phyloP scores from a whole-genome alignment of 2,329 filamentous ascomycete species.

The Alternaria postmessia region DNA sequence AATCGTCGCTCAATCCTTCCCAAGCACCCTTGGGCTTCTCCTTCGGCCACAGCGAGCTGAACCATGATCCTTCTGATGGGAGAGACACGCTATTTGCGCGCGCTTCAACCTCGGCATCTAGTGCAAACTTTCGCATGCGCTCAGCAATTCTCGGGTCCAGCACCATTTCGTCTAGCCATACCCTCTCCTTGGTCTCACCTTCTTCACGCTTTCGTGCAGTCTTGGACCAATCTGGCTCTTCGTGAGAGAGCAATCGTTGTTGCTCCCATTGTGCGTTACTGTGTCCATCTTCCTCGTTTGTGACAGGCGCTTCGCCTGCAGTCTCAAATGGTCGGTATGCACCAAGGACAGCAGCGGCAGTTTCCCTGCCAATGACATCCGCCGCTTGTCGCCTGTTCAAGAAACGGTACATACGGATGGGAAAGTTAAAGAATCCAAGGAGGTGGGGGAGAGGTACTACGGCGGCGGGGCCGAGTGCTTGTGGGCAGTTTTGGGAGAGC shows the following conservation, averaged over 20 bases:
- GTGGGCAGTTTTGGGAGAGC: constrained; percentile 72
- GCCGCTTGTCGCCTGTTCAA: constrained; percentile 85
- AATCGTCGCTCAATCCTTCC: constrained; percentile 44
- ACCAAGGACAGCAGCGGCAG: constrained; percentile 82
- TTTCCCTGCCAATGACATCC: constrained; percentile 85
- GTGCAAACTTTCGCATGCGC: constrained; percentile 82
- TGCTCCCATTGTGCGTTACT: constrained; percentile 64
- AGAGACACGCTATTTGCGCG: constrained; percentile 57
- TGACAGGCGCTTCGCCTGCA: constrained; percentile 33
- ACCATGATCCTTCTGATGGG: constrained; percentile 34
- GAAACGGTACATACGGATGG: constrained; percentile 85
- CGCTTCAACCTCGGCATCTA: constrained; percentile 73
- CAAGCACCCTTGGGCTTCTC: constrained; percentile 45
- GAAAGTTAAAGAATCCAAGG: constrained; percentile 90
- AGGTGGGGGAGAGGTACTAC: constrained; percentile 85
- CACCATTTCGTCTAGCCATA: constrained; percentile 78
- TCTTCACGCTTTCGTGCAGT: constrained; percentile 66
- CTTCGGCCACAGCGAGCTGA: constrained; percentile 42
- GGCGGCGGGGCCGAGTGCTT: constrained; percentile 74
- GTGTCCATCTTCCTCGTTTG: constrained; percentile 42
- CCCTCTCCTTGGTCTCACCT: constrained; percentile 62
- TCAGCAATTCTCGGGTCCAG: constrained; percentile 77
- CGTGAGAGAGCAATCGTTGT: constrained; percentile 69
- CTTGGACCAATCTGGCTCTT: constrained; percentile 87
- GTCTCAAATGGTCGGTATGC: constrained; percentile 57